A percentile compares a stretch with the other conserved stretches of the same genome.
Conservation (phyloP, 2,329 filamentous ascomycete species). For the Aspergillus transmontanensis region DNA sequence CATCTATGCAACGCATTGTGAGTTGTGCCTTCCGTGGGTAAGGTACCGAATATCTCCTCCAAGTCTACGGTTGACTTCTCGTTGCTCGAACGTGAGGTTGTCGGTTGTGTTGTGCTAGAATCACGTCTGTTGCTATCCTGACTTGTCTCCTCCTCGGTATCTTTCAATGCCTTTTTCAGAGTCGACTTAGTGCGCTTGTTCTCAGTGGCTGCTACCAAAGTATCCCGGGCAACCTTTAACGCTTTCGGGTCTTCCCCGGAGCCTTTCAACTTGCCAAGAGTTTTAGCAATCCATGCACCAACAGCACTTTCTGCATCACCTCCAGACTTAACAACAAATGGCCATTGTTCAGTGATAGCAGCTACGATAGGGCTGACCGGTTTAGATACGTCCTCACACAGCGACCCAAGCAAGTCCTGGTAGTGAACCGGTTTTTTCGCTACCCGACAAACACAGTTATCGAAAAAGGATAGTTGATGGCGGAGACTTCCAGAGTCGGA, state of each 20-base stretch:
- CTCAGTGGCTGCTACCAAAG: conserved; percentile 45
- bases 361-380: conserved; percentile 67
- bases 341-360: conserved; percentile 75
- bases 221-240: conserved; percentile 50
- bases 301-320: conserved; percentile 52
- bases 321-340: conserved; percentile 62
- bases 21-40: conserved; percentile 49
- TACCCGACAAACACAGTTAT: conserved; percentile 79
- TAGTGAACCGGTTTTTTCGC: conserved; percentile 79
- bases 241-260: conserved; percentile 54
- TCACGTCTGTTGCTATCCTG: conserved; percentile 19
- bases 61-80: conserved; percentile 46
- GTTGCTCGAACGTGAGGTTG: conserved; percentile 6
- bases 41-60: conserved; percentile 55
- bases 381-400: conserved; percentile 35
- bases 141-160: conserved; percentile 14
- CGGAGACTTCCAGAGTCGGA: conserved; percentile 34
- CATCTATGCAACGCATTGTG: conserved; percentile 59
- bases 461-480: conserved; percentile 70
- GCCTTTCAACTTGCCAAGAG: conserved; percentile 58
- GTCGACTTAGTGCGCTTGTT: conserved; percentile 42
- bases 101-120: conserved; percentile 17
- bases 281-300: conserved; percentile 60
- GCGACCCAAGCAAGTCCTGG: conserved; percentile 56
- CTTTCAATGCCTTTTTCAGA: conserved; percentile 36